Conservation (phyloP, 2,329 filamentous ascomycete genomes). For the Microcera coccophila region DNA sequence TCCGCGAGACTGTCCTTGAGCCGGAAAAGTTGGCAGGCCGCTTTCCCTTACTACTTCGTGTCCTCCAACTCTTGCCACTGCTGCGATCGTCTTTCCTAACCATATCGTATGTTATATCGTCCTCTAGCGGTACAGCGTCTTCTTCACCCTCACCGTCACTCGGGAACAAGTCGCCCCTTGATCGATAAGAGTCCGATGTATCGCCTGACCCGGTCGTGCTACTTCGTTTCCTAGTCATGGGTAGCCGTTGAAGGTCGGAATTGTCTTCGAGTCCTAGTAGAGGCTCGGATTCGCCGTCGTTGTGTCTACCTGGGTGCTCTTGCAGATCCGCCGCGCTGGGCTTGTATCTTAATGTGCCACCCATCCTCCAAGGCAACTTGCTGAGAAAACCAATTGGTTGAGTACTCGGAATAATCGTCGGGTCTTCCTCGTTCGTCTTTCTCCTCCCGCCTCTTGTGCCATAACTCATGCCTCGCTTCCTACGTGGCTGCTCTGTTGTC, state of each 20-base stretch:
- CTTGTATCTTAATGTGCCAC: slow-evolving; percentile 78
- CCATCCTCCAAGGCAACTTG: slow-evolving; percentile 78
- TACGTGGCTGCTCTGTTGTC: slow-evolving; percentile 59
- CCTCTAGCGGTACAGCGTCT: slow-evolving; percentile 87
- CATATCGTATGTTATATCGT: slow-evolving; percentile 84
- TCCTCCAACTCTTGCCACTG: slow-evolving; percentile 55
- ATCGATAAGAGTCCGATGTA: slow-evolving; percentile 82
- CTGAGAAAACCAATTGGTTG: slow-evolving; percentile 82
- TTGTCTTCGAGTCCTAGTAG: slow-evolving; percentile 50
- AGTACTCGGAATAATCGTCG: slow-evolving; percentile 85
- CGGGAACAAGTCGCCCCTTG: slow-evolving; percentile 83
- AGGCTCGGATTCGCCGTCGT: slow-evolving; percentile 61
- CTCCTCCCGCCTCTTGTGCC: slow-evolving; percentile 59
- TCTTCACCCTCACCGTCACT: slow-evolving; percentile 84
- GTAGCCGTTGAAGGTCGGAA: slow-evolving; percentile 28
- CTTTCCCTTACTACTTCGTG: slow-evolving; percentile 58
- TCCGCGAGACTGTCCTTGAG: slow-evolving; percentile 55
- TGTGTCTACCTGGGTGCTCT: slow-evolving; percentile 66
- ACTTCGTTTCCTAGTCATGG: slow-evolving; percentile 57
- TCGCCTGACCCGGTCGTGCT: slow-evolving; percentile 74
- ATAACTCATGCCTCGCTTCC: slow-evolving; percentile 86
- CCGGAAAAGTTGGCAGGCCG: slow-evolving; percentile 37
- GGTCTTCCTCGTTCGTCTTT: slow-evolving; percentile 56
- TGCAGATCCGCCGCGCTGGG: slow-evolving; percentile 87
- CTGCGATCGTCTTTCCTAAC: slow-evolving; percentile 72